A percentile compares a stretch with the other conserved stretches of the same genome.
These are phyloP conservation scores for Candida pseudocylindracea DNA, from an alignment of 1,139 yeast species.

Conservation along the genomic window DNA sequence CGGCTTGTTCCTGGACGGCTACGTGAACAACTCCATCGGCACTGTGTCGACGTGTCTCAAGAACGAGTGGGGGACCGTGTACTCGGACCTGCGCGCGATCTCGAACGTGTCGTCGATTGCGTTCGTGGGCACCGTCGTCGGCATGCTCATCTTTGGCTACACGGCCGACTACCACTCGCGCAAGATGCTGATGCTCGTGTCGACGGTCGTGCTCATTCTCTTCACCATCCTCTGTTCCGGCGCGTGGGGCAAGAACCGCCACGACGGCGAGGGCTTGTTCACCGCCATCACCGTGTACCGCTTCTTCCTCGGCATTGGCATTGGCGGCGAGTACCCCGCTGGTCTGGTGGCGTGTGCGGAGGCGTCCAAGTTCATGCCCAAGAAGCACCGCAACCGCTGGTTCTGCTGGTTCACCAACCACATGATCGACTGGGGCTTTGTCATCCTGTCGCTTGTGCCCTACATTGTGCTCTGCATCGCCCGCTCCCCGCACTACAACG, in stretches of 20 bases:
- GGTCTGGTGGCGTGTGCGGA: conserved; percentile 91
- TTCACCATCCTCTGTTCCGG: conserved; percentile 53
- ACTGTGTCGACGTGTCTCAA: conserved; percentile 51
- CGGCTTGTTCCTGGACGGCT: conserved; percentile 81
- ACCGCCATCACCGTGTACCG: conserved; percentile 71
- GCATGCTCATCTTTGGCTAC: conserved; percentile 62
- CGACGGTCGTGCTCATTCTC: conserved; percentile 48
- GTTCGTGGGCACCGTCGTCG: conserved; percentile 81
- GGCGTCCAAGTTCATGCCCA: conserved; percentile 58
- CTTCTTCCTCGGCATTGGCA: conserved; percentile 69
- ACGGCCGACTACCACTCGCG: conserved; percentile 61
- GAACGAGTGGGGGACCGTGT: conserved; percentile 38
- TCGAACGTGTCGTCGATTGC: conserved; percentile 74
- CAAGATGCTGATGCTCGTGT: conserved; percentile 58
- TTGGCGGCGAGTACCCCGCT: conserved; percentile 84
- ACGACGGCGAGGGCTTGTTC: conserved; percentile 33
- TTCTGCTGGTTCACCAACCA: conserved; percentile 76
- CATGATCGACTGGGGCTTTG: conserved; percentile 80
- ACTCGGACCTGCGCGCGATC: conserved; percentile 41
- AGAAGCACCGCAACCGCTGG: conserved; percentile 73
- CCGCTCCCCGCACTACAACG: conserved; percentile 40
- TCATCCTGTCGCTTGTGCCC: conserved; percentile 67
- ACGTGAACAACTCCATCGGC: conserved; percentile 65
- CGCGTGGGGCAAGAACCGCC: conserved; percentile 39
- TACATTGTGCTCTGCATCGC: conserved; percentile 74